Conservation (phyloP, 768 basidiomycete genomes). For the Gloeophyllum trabeum region DNA sequence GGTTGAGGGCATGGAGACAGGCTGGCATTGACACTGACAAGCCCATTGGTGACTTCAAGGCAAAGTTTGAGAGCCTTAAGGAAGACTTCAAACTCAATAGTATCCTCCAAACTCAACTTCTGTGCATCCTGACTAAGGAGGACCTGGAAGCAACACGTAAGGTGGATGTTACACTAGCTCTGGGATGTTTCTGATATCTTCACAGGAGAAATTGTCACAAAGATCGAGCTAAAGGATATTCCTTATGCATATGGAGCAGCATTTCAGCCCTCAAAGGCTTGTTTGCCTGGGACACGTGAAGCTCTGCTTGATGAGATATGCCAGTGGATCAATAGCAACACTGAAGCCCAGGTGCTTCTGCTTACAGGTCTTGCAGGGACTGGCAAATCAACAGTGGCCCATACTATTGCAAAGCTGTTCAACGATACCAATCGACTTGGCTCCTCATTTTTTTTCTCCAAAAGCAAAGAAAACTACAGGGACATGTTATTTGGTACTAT, state of each 20-base stretch:
- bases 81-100: background rate
- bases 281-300: constrained; percentile 5
- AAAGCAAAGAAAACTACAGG: background rate
- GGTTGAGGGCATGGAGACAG: background rate
- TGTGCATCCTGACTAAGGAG: background rate
- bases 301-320: constrained; percentile 1
- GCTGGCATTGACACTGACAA: background rate
- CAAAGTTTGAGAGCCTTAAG: background rate
- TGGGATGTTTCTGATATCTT: background rate
- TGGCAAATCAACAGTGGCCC: constrained; percentile 10
- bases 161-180: background rate
- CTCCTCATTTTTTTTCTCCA: constrained; percentile 7
- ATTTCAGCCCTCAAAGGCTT: constrained; percentile 1
- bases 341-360: constrained; percentile 1
- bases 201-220: background rate
- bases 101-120: background rate
- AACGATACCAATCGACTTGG: constrained; percentile 3
- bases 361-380: constrained; percentile 6
- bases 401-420: constrained; percentile 3
- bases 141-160: background rate
- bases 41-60: background rate
- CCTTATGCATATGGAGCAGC: background rate
- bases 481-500: constrained; percentile 6
- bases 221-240: background rate
- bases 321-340: constrained; percentile 1